Conservation (phyloP, 2,329 filamentous ascomycete species). For the Stemphylium lycopersici region DNA sequence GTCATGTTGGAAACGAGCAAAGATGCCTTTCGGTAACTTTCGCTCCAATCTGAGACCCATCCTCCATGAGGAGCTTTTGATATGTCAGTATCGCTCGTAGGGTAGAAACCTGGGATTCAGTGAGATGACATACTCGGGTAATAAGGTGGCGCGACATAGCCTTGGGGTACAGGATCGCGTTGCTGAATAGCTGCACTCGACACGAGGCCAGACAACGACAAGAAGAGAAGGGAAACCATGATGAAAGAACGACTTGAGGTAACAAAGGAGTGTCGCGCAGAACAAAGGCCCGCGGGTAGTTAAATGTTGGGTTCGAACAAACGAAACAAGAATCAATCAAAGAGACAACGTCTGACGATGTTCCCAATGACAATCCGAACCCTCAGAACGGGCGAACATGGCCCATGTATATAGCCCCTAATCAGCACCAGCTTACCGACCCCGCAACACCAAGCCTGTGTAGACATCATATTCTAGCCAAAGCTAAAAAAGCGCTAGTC, state of each 20-base stretch:
- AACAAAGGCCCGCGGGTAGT: slow-evolving; percentile 4
- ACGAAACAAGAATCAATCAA: neutral
- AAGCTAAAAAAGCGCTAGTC: slow-evolving; percentile 12
- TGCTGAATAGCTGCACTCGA: slow-evolving; percentile 35
- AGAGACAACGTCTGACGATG: neutral
- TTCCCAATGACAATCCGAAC: neutral
- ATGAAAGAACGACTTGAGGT: slow-evolving; percentile 16
- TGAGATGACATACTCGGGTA: slow-evolving; percentile 60
- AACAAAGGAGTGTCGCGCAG: slow-evolving; percentile 6
- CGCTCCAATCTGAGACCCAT: slow-evolving; percentile 71
- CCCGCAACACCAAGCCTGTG: slow-evolving; percentile 14
- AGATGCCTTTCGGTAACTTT: slow-evolving; percentile 73
- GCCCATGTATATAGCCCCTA: slow-evolving; percentile 10
- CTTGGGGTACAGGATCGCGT: slow-evolving; percentile 41
- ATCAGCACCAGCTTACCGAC: neutral
- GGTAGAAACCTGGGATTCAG: neutral
- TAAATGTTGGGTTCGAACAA: neutral
- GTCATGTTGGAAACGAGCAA: slow-evolving; percentile 76
- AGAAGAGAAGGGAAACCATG: slow-evolving; percentile 30
- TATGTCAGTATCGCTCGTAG: neutral
- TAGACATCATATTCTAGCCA: slow-evolving; percentile 3
- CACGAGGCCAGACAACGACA: slow-evolving; percentile 30
- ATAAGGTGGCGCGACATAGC: slow-evolving; percentile 60
- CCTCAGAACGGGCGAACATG: neutral
- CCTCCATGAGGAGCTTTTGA: slow-evolving; percentile 67